Conservation (phyloP, 78 protist genomes). For the Chrysochromulina parva region DNA sequence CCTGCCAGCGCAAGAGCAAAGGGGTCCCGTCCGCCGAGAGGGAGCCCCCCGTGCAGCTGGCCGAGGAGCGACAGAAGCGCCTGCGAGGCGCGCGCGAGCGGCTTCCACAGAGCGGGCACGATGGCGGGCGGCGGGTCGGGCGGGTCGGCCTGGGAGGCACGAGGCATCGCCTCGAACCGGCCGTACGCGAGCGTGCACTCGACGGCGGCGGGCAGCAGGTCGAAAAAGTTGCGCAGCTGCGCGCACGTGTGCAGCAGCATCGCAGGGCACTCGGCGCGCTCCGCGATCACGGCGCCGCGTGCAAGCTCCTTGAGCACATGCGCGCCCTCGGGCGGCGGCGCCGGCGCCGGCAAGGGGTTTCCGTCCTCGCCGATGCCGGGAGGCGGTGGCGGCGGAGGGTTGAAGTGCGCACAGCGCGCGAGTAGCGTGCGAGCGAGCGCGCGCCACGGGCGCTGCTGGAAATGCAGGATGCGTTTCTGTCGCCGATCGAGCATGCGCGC, state of each 20-base stretch:
- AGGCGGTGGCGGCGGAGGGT: too few species aligned
- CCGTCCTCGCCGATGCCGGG: too few species aligned
- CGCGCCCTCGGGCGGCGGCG: too few species aligned
- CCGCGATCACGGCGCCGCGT: neutral
- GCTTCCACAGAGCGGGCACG: neutral
- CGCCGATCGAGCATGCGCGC: too few species aligned
- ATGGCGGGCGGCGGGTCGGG: neutral
- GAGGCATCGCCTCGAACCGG: neutral
- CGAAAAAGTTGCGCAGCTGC: neutral
- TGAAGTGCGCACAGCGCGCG: too few species aligned
- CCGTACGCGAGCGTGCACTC: neutral
- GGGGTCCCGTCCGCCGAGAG: neutral
- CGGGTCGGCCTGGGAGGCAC: neutral
- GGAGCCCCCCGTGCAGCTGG: neutral
- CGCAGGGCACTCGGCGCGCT: neutral
- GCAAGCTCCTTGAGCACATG: neutral
- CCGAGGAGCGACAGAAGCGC: neutral
- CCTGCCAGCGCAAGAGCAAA: neutral
- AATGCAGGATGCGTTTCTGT: too few species aligned
- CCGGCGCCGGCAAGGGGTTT: too few species aligned
- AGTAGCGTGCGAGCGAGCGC: too few species aligned
- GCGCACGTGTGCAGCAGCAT: neutral
- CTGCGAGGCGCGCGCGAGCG: neutral
- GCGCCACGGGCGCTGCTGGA: too few species aligned
- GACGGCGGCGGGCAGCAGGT: neutral